Percentiles rank a stretch among this genome's conserved stretches.
Evolutionary conservation across 2,329 filamentous ascomycete species (phyloP).

Genomic region (Acarospora socialis): DNA sequence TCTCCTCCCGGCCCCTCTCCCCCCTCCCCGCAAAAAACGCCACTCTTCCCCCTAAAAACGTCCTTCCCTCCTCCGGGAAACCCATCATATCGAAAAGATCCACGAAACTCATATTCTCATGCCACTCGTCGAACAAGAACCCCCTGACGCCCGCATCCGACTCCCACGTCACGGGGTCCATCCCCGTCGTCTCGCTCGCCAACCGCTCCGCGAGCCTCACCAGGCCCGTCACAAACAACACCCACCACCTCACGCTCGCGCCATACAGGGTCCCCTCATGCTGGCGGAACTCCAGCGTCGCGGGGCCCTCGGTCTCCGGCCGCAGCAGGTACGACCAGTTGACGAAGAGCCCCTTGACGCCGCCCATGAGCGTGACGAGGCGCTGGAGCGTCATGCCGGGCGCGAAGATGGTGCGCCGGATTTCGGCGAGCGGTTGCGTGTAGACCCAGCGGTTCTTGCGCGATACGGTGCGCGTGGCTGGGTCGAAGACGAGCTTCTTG

Average conservation of each 20-base stretch:
- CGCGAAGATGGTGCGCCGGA: conserved; percentile 5
- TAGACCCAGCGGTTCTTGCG: not conserved
- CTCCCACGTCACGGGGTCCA: not conserved
- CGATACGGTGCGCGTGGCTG: not conserved
- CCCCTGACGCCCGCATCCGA: too few relatives aligned
- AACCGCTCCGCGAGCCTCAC: conserved; percentile 4
- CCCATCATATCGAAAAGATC: conserved; percentile 14
- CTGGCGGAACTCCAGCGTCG: conserved; percentile 3
- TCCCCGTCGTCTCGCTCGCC: not conserved
- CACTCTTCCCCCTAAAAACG: conserved; percentile 8
- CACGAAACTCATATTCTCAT: conserved; percentile 10
- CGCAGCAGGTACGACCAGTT: conserved; percentile 8
- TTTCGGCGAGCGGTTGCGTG: not conserved
- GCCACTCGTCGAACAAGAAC: conserved; percentile 10
- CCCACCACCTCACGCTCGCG: too few relatives aligned
- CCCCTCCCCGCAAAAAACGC: too few relatives aligned
- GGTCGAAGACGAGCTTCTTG: not conserved
- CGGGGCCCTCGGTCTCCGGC: not conserved
- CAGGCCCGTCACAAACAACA: conserved; percentile 3
- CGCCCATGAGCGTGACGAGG: conserved; percentile 7
- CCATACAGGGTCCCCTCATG: conserved; percentile 4
- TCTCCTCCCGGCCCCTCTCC: too few relatives aligned
- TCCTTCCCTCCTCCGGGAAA: conserved; percentile 8
- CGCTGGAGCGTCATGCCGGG: not conserved
- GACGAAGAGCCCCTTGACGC: not conserved